phyloP scores from a whole-genome alignment of 352 stramenopile genomes.

The Pythium angustatum region DNA sequence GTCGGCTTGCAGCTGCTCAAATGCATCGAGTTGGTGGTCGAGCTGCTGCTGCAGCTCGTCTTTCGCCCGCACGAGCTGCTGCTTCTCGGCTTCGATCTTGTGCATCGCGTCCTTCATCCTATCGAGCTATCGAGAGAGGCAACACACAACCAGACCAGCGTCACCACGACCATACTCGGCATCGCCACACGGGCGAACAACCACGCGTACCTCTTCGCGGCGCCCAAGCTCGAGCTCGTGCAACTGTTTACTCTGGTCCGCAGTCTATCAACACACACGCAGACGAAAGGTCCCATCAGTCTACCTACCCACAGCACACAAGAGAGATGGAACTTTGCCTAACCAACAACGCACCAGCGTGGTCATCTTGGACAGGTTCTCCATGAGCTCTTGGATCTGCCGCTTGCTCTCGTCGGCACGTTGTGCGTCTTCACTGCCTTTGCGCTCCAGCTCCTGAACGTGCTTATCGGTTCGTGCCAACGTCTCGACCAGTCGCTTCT shows the following conservation, averaged over 20 bases:
- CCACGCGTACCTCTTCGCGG: conserved; percentile 35
- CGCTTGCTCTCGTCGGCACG: conserved; percentile 50
- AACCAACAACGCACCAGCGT: conserved; percentile 24
- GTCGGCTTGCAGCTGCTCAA: conserved; percentile 56
- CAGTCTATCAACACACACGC: conserved; percentile 36
- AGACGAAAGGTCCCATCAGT: no score
- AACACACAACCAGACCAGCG: no score
- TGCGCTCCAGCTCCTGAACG: conserved; percentile 35
- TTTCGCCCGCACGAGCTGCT: conserved; percentile 41
- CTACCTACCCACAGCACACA: no score
- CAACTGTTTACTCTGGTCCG: conserved; percentile 65
- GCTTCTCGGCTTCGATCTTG: conserved; percentile 42
- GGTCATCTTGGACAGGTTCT: conserved; percentile 68
- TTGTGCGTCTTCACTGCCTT: conserved; percentile 25
- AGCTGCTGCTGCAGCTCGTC: conserved; percentile 44
- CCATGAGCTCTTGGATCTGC: conserved; percentile 65
- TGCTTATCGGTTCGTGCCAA: conserved; percentile 26
- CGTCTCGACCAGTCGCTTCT: conserved; percentile 37
- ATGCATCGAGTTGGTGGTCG: conserved; percentile 46
- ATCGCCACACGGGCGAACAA: not conserved
- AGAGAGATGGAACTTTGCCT: no score
- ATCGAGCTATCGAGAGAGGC: conserved; percentile 45
- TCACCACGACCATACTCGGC: not conserved
- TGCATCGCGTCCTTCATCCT: conserved; percentile 33
- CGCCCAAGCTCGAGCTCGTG: conserved; percentile 52